These are phyloP conservation scores for Tulasnella sp. DNA, from an alignment of 768 basidiomycete genomes.

Conservation along the genomic window DNA sequence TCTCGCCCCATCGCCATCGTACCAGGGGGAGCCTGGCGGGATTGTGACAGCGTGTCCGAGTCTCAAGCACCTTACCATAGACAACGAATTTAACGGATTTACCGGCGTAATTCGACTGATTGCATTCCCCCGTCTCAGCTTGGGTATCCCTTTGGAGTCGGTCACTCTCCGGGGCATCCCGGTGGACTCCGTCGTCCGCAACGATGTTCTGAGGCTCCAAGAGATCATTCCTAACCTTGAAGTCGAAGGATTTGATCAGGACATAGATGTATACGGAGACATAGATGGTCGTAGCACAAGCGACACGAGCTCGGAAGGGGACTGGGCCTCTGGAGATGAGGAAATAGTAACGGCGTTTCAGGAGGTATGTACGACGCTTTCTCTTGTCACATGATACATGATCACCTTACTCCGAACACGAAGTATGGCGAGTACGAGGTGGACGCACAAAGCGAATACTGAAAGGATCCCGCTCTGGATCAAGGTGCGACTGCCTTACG, in stretches of 20 bases:
- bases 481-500: too few species aligned
- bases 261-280: not conserved
- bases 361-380: too few species aligned
- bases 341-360: not conserved
- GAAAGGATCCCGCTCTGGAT: too few species aligned
- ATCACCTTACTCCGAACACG: too few species aligned
- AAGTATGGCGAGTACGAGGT: too few species aligned
- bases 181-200: not conserved
- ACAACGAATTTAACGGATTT: not conserved
- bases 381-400: too few species aligned
- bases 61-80: not conserved
- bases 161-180: not conserved
- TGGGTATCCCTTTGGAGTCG: not conserved
- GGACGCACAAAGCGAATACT: too few species aligned
- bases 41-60: not conserved
- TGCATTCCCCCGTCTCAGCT: not conserved
- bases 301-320: not conserved
- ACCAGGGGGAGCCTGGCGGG: not conserved
- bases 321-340: not conserved
- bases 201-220: not conserved
- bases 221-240: not conserved
- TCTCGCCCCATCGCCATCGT: not conserved
- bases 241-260: not conserved
- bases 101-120: not conserved
- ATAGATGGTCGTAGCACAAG: not conserved